These are phyloP conservation scores for Globisporangium rhizosaccharum DNA, from an alignment of 352 stramenopile species.

Conservation along the genomic window DNA sequence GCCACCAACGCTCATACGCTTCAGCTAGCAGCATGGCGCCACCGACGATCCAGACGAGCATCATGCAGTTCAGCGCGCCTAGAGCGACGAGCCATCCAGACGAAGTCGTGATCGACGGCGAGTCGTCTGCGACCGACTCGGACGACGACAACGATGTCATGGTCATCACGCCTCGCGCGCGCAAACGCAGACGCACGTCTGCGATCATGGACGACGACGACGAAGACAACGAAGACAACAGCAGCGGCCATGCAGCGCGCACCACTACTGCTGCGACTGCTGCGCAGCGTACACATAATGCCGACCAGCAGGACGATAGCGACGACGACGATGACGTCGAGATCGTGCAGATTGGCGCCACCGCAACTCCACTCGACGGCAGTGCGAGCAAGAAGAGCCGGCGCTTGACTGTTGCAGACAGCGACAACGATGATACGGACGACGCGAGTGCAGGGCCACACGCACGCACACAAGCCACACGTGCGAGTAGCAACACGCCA, in stretches of 20 bases:
- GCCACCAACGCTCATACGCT: too few species aligned
- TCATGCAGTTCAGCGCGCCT: not conserved
- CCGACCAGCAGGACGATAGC: constrained; percentile 10
- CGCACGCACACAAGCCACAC: constrained; percentile 1
- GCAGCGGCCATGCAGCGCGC: not conserved
- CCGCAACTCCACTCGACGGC: constrained; percentile 15
- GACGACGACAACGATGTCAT: constrained; percentile 48
- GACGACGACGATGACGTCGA: constrained; percentile 52
- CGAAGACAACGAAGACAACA: constrained; percentile 19
- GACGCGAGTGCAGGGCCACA: not conserved
- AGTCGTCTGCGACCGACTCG: constrained; percentile 44
- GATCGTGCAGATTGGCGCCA: constrained; percentile 35
- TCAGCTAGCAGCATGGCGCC: not conserved
- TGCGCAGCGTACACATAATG: not conserved
- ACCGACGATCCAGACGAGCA: constrained; percentile 1
- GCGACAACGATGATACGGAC: constrained; percentile 38
- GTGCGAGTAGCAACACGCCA: constrained; percentile 3
- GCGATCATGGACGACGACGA: constrained; percentile 53
- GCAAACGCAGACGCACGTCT: constrained; percentile 55
- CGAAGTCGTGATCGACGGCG: constrained; percentile 71
- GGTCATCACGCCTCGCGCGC: constrained; percentile 51
- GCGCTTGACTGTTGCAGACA: constrained; percentile 44
- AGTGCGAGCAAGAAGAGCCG: constrained; percentile 24
- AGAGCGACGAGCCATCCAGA: constrained; percentile 14
- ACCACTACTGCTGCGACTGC: not conserved